Base-by-base conservation (phyloP, 192 early-diverging fungal genomes). In the Backusella parvicylindrica region DNA sequence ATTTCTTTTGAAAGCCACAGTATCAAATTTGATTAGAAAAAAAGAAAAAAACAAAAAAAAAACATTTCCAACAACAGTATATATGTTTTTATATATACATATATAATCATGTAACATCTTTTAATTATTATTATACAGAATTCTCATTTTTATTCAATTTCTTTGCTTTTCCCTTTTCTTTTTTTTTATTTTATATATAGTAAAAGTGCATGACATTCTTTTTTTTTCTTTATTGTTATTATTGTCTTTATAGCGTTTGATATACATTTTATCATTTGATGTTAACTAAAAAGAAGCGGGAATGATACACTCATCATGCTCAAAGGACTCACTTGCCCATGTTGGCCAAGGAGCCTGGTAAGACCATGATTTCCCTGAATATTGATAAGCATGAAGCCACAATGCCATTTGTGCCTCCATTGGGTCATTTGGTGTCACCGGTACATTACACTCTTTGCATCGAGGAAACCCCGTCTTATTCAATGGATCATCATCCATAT, bases 311-410 rank as follows among this genome's bases (percentile, higher is more conserved):
- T 65, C 2, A 38, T 36, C 36, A 13, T 68, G 66, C n/a, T 72
- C 56, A 21, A 70, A 84, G 7, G 82, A 83, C 6, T 84, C 86
- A 7, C 78, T 71, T 0, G 94, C 93, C 97, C 97, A 99, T 16
- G 80, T 85, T 5, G 97, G 97, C 36, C 91, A 71, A 31, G 68
- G 68, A 0, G 95, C 94, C 74, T 96, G 92, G 79, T 89, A 95
- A 1, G 83, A 71, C 93, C 95, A 96, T 0, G 84, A 89, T 12
- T 86, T 81, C 0, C 90, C 91, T 36, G 85, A 81, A 81, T 97
- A 97, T 67, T 88, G 86, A 84, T 86, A 93, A 12, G 95, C 93
- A 79, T 99, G 97, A 53, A 99, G 88, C 88, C 89, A 99, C 72
- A 99, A 94, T 16, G 80, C 79, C 26, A 96, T 86, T 79, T 96